phyloP scores from a whole-genome alignment of 768 basidiomycete genomes.

The Phanerochaete carnosa region DNA sequence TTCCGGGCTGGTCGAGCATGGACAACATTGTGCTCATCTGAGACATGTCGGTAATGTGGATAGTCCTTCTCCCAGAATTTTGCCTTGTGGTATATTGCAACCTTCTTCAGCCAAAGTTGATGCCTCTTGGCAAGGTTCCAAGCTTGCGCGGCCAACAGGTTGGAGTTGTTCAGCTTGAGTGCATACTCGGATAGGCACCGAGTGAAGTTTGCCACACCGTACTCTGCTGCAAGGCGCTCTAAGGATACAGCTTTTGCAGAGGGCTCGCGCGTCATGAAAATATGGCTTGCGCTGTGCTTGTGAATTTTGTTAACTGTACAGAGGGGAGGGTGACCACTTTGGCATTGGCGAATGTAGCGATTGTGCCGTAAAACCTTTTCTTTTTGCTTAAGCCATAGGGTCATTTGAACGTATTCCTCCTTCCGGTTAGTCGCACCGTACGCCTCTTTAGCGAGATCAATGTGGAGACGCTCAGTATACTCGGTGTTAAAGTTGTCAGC shows the following conservation, averaged over 20 bases:
- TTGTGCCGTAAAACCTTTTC: constrained; percentile 29
- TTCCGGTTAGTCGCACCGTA: constrained; percentile 10
- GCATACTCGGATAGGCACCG: constrained; percentile 28
- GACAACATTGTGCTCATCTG: constrained; percentile 24
- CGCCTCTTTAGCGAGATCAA: constrained; percentile 12
- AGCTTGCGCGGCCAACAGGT: constrained; percentile 13
- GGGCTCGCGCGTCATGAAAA: constrained; percentile 26
- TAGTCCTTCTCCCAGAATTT: constrained; percentile 25
- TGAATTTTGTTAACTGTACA: constrained; percentile 1
- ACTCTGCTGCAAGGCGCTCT: constrained; percentile 14
- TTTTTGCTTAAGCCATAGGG: constrained; percentile 31
- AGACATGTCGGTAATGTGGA: neutral
- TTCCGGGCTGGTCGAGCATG: constrained; percentile 22
- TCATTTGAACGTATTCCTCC: constrained; percentile 37
- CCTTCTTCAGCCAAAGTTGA: constrained; percentile 17
- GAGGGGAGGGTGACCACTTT: neutral
- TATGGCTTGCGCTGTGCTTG: constrained; percentile 2
- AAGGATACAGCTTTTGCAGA: constrained; percentile 23
- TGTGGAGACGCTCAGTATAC: constrained; percentile 14
- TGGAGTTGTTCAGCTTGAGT: constrained; percentile 18
- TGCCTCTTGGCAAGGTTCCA: constrained; percentile 4
- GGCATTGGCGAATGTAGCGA: constrained; percentile 16
- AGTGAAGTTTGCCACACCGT: constrained; percentile 27
- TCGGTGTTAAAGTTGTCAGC: constrained; percentile 24
- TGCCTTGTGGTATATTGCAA: constrained; percentile 32